Percentiles rank a stretch among this genome's conserved stretches.
Evolutionary conservation across 805 yeast species (phyloP).

Genomic region (Candida tibetensis): DNA sequence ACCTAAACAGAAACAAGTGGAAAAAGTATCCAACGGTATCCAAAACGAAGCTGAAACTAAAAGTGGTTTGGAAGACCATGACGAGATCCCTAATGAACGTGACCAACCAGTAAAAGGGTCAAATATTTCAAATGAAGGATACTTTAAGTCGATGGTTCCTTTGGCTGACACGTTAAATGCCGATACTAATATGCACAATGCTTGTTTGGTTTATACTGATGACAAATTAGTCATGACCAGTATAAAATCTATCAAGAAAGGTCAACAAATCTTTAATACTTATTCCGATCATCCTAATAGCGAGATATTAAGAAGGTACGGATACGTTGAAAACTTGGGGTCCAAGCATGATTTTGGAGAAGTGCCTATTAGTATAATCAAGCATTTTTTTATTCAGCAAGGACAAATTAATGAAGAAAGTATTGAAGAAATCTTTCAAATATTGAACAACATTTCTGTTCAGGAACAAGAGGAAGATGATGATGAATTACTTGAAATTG

Average conservation of each 20-base stretch:
- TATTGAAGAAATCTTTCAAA: conserved; percentile 36
- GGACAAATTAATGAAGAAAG: conserved; percentile 20
- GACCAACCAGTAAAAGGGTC: conserved; percentile 6
- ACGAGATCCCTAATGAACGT: conserved; percentile 5
- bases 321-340: conserved; percentile 76
- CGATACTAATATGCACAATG: conserved; percentile 74
- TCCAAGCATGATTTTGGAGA: conserved; percentile 83
- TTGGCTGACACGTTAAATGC: conserved; percentile 90
- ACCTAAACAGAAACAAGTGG: conserved; percentile 5
- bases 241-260: conserved; percentile 53
- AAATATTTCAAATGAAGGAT: conserved; percentile 26
- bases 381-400: conserved; percentile 29
- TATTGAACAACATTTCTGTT: conserved; percentile 21
- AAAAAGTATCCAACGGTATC: conserved; percentile 15
- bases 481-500: conserved; percentile 41
- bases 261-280: conserved; percentile 80
- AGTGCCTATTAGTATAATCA: conserved; percentile 46
- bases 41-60: conserved; percentile 5
- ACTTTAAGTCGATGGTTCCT: conserved; percentile 84
- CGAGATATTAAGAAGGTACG: conserved; percentile 88
- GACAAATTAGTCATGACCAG: conserved; percentile 68
- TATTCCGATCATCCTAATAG: conserved; percentile 90
- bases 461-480: conserved; percentile 33
- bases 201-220: conserved; percentile 55
- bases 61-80: neutral